Evolutionary conservation across 495 filamentous ascomycete species (phyloP), one percentile per base, ranked within the genome.

Genomic region (Penicillium paradoxum): DNA sequence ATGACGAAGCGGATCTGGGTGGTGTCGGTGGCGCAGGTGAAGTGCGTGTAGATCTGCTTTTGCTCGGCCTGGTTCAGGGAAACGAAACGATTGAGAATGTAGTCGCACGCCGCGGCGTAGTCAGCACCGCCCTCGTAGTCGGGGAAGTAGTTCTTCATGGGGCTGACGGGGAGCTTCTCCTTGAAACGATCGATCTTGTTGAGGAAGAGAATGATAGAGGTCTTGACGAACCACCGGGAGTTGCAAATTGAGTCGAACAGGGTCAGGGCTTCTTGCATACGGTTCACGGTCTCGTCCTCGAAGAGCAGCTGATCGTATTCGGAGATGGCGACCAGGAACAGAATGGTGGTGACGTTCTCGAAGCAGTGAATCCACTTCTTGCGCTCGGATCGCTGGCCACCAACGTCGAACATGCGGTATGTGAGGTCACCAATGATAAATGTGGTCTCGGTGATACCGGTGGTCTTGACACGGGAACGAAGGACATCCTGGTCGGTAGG

Each of bases 301-400:
- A 98, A 96, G 19, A 98, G 81, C 58, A 97, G 79, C 73, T 97
- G 93, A 69, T 98, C 93, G 79, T 98, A 98, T 69, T 96, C 93
- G 63, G 93, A 97, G 68, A 98, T 98, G 70, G 93, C 93, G 51
- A 97, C 93, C 51, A 98, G 74, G 84, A 98, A 98, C 32, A 98
- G 87, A 60, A 98, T 96, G 15, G 93, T 96, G 40, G 92, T 96
- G 65, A 98, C 93, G 63, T 98, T 97, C 77, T 98, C 93, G 76
- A 98, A 98, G 79, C 92, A 96, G 78, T 99, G 93, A 54, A 99
- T 99, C 93, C 93, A 99, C 86, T 99, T 99, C 87, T 99, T 99
- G 58, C 93, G 88, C 73, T 99, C 93, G 1, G 95, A 97, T 61
- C 93, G 87, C 74, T 97, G 93, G 63, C 93, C 93, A 79, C 93